These are phyloP conservation scores for Polytolypa hystricis DNA, from an alignment of 2,329 filamentous ascomycete genomes.

Conservation along the genomic window DNA sequence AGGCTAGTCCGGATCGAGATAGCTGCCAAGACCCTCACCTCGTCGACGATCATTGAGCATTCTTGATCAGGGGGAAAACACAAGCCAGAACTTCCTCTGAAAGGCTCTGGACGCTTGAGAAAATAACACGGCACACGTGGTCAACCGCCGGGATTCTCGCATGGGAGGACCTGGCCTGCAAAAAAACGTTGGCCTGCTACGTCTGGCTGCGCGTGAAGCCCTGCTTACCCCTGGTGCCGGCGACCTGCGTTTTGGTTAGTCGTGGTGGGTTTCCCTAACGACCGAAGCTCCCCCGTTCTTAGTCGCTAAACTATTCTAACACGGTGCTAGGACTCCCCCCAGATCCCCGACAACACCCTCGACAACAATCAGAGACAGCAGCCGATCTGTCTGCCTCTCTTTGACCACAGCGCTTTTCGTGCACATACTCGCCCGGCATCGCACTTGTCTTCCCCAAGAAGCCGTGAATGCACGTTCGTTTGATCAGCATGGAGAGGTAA, in stretches of 20 bases:
- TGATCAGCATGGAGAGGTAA: slow-evolving; percentile 2
- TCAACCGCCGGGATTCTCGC: background rate
- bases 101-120: background rate
- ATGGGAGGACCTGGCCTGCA: background rate
- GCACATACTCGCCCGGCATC: background rate
- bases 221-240: background rate
- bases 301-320: background rate
- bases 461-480: slow-evolving; percentile 1
- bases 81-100: background rate
- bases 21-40: slow-evolving; percentile 1
- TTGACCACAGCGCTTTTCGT: background rate
- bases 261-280: slow-evolving; percentile 4
- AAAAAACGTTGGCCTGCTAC: background rate
- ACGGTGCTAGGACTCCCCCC: background rate
- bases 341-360: background rate
- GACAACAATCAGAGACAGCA: slow-evolving; percentile 1
- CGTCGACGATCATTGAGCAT: background rate
- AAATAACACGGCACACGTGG: background rate
- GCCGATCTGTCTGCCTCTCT: slow-evolving; percentile 2
- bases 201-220: background rate
- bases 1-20: slow-evolving; percentile 1
- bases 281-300: background rate
- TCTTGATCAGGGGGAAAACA: background rate
- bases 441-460: slow-evolving; percentile 1
- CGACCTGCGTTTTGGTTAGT: too few relatives aligned